These are phyloP conservation scores for Trametes versicolor DNA, from an alignment of 1,284 basidiomycete genomes.

Conservation along the genomic window DNA sequence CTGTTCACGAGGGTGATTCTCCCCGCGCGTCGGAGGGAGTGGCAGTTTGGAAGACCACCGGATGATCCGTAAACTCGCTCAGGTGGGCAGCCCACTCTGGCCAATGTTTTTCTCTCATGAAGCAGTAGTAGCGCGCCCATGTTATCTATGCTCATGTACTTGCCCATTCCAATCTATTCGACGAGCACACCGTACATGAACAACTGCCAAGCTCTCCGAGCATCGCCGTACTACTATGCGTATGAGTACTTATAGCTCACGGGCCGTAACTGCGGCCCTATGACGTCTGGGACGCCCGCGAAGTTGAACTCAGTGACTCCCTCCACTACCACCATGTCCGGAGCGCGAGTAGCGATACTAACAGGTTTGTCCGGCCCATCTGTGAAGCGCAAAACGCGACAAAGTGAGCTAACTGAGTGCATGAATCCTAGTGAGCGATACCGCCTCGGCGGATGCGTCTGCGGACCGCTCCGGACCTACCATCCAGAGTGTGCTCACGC, in stretches of 20 bases:
- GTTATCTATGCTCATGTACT: too few relatives aligned
- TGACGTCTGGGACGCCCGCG: constrained; percentile 12
- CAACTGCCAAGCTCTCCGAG: constrained; percentile 4
- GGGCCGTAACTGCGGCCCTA: constrained; percentile 5
- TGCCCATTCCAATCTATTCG: background rate
- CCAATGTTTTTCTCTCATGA: too few relatives aligned
- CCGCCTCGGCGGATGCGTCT: constrained; percentile 59
- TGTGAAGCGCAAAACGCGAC: background rate
- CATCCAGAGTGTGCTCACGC: constrained; percentile 60
- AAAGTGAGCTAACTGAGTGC: background rate
- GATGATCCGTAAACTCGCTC: background rate
- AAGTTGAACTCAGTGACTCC: background rate
- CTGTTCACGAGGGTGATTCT: background rate
- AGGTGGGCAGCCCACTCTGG: too few relatives aligned
- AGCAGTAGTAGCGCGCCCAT: too few relatives aligned
- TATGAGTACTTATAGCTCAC: background rate
- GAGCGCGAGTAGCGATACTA: constrained; percentile 42
- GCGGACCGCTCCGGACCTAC: constrained; percentile 74
- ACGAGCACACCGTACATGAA: background rate
- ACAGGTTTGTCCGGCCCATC: constrained; percentile 37
- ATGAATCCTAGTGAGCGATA: constrained; percentile 68
- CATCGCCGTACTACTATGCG: background rate
- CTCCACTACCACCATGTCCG: constrained; percentile 36
- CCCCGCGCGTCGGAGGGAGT: background rate
- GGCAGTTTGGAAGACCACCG: background rate